Conservation (phyloP, 352 stramenopile species). For the Globisporangium abappressorium region DNA sequence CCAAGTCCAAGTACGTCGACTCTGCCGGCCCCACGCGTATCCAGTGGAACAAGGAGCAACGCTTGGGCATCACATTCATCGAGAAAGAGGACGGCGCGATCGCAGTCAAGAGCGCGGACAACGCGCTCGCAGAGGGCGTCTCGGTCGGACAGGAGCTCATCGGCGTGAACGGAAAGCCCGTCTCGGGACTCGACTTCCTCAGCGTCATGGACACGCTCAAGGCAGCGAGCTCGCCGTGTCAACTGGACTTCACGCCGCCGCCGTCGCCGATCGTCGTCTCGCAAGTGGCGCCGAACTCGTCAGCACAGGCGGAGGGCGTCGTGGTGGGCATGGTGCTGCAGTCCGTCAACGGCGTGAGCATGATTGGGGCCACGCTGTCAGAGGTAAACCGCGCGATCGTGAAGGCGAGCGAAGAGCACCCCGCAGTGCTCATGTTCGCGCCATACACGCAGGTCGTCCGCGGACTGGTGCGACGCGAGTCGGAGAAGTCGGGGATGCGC, state of each 20-base stretch:
- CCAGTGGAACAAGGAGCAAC: conserved; percentile 40
- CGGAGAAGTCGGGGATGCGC: conserved; percentile 21
- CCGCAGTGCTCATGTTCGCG: conserved; percentile 32
- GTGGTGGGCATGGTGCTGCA: conserved; percentile 37
- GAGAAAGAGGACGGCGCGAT: conserved; percentile 35
- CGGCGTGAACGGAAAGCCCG: conserved; percentile 32
- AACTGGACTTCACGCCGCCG: conserved; percentile 45
- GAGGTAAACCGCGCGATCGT: conserved; percentile 29
- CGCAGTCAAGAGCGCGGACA: conserved; percentile 36
- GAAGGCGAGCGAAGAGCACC: conserved; percentile 19
- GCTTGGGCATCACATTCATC: conserved; percentile 48
- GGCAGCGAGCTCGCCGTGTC: conserved; percentile 31
- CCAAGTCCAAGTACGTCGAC: conserved; percentile 32
- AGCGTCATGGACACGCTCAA: conserved; percentile 40
- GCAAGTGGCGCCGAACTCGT: conserved; percentile 19
- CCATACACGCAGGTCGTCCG: conserved; percentile 4
- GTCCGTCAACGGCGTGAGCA: conserved; percentile 28
- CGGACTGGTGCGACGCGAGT: conserved; percentile 12
- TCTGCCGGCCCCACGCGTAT: conserved; percentile 30
- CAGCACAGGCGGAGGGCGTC: conserved; percentile 27
- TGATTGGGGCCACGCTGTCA: conserved; percentile 35
- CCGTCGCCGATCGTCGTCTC: conserved; percentile 42
- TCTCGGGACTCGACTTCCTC: conserved; percentile 32
- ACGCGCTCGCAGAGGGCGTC: conserved; percentile 20
- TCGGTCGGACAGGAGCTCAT: conserved; percentile 44